Conservation (phyloP, 495 filamentous ascomycete species). For the Evansstolkia leycettana region DNA sequence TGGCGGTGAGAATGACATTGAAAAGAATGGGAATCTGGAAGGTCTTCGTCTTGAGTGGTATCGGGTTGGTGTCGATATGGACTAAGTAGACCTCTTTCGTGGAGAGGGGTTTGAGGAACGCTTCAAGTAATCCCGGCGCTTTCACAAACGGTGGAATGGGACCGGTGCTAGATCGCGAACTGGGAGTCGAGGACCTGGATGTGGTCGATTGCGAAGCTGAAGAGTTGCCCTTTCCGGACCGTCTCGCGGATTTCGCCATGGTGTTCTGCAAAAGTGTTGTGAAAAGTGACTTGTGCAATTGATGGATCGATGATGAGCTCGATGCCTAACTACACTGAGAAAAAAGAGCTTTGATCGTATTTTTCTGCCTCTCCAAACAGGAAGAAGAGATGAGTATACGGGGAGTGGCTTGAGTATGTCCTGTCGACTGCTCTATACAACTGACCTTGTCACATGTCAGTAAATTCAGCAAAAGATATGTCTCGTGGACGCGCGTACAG, state of each 20-base stretch:
- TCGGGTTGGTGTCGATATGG: slow-evolving; percentile 57
- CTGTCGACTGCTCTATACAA: slow-evolving; percentile 11
- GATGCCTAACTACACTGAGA: too few relatives aligned
- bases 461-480: background rate
- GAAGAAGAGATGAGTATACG: too few relatives aligned
- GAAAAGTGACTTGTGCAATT: background rate
- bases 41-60: slow-evolving; percentile 57
- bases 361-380: too few relatives aligned
- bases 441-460: slow-evolving; percentile 24
- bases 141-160: slow-evolving; percentile 51
- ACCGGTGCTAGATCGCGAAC: slow-evolving; percentile 15
- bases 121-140: slow-evolving; percentile 42
- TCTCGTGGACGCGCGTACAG: too few relatives aligned
- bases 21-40: slow-evolving; percentile 61
- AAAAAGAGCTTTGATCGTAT: too few relatives aligned
- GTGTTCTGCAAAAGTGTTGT: background rate
- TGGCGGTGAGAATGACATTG: slow-evolving; percentile 46
- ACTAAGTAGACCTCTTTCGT: slow-evolving; percentile 60
- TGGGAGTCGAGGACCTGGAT: slow-evolving; percentile 26
- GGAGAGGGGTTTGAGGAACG: slow-evolving; percentile 50
- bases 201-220: slow-evolving; percentile 11
- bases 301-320: background rate
- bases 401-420: too few relatives aligned
- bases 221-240: slow-evolving; percentile 17
- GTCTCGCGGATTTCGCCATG: slow-evolving; percentile 32